A percentile compares a stretch with the other conserved stretches of the same genome.
These are phyloP conservation scores for Neospermospora avenae DNA, from an alignment of 2,329 filamentous ascomycete species.

Conservation along the genomic window DNA sequence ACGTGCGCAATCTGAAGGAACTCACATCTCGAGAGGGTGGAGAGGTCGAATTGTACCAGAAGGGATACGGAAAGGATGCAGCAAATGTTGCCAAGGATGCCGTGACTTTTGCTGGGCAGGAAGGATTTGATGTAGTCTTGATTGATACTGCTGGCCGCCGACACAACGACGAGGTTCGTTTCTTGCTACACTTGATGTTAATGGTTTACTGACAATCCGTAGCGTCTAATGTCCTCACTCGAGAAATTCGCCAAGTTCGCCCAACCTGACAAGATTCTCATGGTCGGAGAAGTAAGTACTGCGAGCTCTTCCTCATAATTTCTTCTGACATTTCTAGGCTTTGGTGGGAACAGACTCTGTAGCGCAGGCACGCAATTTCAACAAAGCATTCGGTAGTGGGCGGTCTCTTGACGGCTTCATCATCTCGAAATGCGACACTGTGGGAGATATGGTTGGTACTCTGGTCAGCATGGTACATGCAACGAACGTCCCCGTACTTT, in stretches of 20 bases:
- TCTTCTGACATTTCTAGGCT: conserved; percentile 48
- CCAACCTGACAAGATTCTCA: conserved; percentile 95
- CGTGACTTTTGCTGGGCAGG: conserved; percentile 71
- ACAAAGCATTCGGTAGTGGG: conserved; percentile 79
- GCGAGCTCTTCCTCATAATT: not conserved
- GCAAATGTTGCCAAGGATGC: conserved; percentile 94
- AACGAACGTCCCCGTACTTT: conserved; percentile 92
- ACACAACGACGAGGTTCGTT: conserved; percentile 74
- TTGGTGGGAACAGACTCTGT: conserved; percentile 95
- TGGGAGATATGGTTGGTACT: conserved; percentile 89
- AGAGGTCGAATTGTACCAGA: conserved; percentile 87
- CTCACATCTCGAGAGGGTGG: conserved; percentile 80
- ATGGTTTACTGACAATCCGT: conserved; percentile 13
- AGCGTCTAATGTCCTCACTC: conserved; percentile 86
- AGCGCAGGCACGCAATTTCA: conserved; percentile 94
- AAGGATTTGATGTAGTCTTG: conserved; percentile 86
- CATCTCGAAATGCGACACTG: conserved; percentile 97
- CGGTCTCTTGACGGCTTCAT: conserved; percentile 92
- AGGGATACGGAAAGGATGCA: conserved; percentile 96
- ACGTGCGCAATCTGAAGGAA: conserved; percentile 90
- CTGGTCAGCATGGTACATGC: conserved; percentile 97
- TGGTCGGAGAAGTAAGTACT: conserved; percentile 65
- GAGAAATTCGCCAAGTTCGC: conserved; percentile 98
- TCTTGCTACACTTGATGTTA: not conserved
- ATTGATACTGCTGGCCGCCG: conserved; percentile 94